Evolutionary conservation across 345 rosid species (phyloP).

Genomic region (Angophora floribunda): DNA sequence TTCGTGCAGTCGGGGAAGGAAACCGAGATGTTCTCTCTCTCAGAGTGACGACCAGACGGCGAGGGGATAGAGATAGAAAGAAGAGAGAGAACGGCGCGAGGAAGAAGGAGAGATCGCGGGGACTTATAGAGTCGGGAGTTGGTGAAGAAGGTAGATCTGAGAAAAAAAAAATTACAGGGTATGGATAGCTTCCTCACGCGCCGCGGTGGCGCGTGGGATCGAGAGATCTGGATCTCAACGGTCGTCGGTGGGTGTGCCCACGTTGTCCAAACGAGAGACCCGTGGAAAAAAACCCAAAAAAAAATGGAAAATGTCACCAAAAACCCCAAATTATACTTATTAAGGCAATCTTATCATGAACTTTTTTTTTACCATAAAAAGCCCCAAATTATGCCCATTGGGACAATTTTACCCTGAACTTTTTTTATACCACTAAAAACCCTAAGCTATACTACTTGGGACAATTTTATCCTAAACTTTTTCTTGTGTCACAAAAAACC

Average conservation of each 20-base stretch:
- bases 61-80: too few species aligned
- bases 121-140: not conserved
- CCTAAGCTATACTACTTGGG: too few species aligned
- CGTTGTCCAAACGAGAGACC: not conserved
- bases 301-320: too few species aligned
- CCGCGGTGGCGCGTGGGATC: not conserved
- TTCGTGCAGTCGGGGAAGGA: not conserved
- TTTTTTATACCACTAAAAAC: too few species aligned
- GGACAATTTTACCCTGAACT: too few species aligned
- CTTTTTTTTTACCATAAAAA: too few species aligned
- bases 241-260: not conserved
- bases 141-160: not conserved
- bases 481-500: too few species aligned
- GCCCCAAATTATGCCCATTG: too few species aligned
- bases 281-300: not conserved
- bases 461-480: too few species aligned
- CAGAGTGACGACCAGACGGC: not conserved
- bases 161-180: not conserved
- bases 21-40: not conserved
- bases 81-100: not conserved
- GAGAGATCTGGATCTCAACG: not conserved
- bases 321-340: too few species aligned
- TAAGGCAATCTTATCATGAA: too few species aligned
- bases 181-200: not conserved
- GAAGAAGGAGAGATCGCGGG: not conserved